Evolutionary conservation across 345 rosid species (phyloP), one percentile per base, ranked within the genome.

Genomic region (Mallotus nudiflorus): DNA sequence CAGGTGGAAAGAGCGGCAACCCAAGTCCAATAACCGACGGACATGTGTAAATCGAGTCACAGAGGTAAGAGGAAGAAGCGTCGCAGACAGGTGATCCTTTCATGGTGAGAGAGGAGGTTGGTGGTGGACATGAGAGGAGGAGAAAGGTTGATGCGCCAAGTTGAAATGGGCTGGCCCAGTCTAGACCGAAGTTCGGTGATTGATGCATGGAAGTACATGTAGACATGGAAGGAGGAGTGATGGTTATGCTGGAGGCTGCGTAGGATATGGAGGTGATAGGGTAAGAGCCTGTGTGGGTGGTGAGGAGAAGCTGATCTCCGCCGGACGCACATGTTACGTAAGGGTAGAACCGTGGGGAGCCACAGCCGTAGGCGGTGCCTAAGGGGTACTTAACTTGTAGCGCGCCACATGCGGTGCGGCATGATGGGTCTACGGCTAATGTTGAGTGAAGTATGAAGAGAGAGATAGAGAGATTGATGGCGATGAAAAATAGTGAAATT

Each of bases 81-180:
- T 85, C 88, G 7, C 88, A 85, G 8, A 82, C 67, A 4, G 82
- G 76, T 0, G 66, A 75, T 72, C 69, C 85, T 24, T 73, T 66
- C 82, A 69, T 18, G 80, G 78, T 59, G 75, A 82, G 85, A 70
- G 82, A 67, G 24, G 81, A 52, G 45, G 81, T 72, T 0, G 82
- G 80, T 1, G 86, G 72, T 0, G 70, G 15, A 73, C 88, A 85
- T 2, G 82, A 68, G 33, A 85, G 82, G 71, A 85, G 85, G 59
- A 85, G 71, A 77, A 82, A 69, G 40, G 80, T 64, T 48, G 86
- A 82, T 16, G 85, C 75, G 59, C 86, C 88, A 9, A 85, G 73
- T 70, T 85, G 82, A 59, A 85, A 82, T 2, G 88, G 88, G 48
- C 86, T 76, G 15, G 85, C 72, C 86, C 86, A 85, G 27, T 85